These are phyloP conservation scores for Cystofilobasidium bisporidii DNA, from an alignment of 768 basidiomycete genomes.

Conservation along the genomic window DNA sequence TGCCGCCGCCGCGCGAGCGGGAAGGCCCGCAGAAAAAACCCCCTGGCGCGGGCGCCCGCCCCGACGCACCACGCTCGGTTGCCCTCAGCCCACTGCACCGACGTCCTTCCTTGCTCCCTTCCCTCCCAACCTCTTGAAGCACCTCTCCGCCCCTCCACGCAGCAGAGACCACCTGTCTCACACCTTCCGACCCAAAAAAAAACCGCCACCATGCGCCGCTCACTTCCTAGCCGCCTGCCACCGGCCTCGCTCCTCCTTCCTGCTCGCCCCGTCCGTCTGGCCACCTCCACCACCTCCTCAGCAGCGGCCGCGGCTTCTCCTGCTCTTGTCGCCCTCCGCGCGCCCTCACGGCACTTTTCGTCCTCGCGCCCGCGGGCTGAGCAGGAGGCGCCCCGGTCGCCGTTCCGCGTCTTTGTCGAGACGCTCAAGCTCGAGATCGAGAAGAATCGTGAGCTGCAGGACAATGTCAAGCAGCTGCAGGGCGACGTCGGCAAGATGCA, in stretches of 20 bases:
- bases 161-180: too few relatives aligned
- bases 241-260: background rate
- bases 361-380: conserved; percentile 10
- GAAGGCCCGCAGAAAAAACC: too few relatives aligned
- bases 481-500: conserved; percentile 96
- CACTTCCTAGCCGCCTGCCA: conserved; percentile 1
- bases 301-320: background rate
- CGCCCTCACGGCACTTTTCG: conserved; percentile 7
- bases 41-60: too few relatives aligned
- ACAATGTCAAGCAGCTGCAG: conserved; percentile 92
- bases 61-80: too few relatives aligned
- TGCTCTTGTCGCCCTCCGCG: background rate
- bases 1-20: too few relatives aligned
- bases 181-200: too few relatives aligned
- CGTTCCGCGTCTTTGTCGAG: conserved; percentile 92
- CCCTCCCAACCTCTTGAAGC: too few relatives aligned
- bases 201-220: conserved; percentile 2
- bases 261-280: background rate
- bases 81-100: too few relatives aligned
- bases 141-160: too few relatives aligned
- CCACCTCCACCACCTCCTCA: background rate
- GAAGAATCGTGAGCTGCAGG: conserved; percentile 89
- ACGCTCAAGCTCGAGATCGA: conserved; percentile 82
- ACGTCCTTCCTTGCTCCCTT: too few relatives aligned
- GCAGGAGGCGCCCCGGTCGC: conserved; percentile 46